These are phyloP conservation scores for Sungouiella blattae DNA, from an alignment of 805 yeast species.

Conservation along the genomic window DNA sequence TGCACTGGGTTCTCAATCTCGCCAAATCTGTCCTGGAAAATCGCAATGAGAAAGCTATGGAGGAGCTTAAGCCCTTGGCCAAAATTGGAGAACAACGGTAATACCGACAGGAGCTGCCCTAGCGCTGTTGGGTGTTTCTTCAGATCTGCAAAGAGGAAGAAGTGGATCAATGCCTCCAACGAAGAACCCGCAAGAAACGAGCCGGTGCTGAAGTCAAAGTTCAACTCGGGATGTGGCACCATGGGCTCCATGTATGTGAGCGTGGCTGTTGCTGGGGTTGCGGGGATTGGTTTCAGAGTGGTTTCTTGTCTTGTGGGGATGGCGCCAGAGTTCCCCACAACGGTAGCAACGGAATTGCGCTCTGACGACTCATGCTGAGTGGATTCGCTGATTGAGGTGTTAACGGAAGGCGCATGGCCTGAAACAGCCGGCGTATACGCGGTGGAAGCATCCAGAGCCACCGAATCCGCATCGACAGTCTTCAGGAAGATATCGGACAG, in stretches of 20 bases:
- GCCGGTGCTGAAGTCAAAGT: slow-evolving; percentile 42
- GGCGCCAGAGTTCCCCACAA: neutral
- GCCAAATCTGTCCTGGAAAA: slow-evolving; percentile 23
- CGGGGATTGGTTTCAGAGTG: no score
- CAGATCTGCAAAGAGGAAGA: slow-evolving; percentile 42
- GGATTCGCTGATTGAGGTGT: neutral
- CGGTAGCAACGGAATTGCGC: neutral
- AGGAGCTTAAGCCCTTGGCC: slow-evolving; percentile 23
- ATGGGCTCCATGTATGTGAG: slow-evolving; percentile 24
- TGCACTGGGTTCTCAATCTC: slow-evolving; percentile 18
- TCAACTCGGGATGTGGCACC: slow-evolving; percentile 36
- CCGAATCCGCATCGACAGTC: slow-evolving; percentile 2
- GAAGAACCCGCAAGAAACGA: slow-evolving; percentile 46
- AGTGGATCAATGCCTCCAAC: slow-evolving; percentile 73
- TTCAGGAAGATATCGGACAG: neutral
- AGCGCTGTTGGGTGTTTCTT: slow-evolving; percentile 10
- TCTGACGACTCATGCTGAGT: neutral
- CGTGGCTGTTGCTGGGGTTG: neutral
- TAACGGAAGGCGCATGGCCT: no score
- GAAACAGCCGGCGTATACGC: neutral
- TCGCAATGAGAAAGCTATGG: slow-evolving; percentile 15
- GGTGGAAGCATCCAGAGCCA: neutral
- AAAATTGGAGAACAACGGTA: slow-evolving; percentile 37
- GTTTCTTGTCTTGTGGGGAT: neutral
- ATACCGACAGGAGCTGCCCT: slow-evolving; percentile 18